These are phyloP conservation scores for Lonicera japonica DNA, from an alignment of 129 eudicot species.

Conservation along the genomic window DNA sequence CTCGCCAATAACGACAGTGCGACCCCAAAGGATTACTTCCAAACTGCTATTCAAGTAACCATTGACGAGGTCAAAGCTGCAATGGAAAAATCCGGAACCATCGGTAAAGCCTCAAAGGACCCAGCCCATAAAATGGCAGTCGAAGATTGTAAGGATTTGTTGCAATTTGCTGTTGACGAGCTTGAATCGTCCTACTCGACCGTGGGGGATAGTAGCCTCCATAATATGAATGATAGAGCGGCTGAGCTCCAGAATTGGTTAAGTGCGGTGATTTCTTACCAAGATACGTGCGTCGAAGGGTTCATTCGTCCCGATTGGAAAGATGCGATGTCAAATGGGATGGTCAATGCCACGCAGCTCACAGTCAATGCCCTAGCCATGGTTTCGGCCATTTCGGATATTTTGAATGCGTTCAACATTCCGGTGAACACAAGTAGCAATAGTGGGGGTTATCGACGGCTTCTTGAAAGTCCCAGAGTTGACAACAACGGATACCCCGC, in stretches of 20 bases:
- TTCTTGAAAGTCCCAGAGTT: slow-evolving; percentile 1
- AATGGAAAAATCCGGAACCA: slow-evolving; percentile 11
- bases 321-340: slow-evolving; percentile 10
- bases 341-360: slow-evolving; percentile 24
- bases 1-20: slow-evolving; percentile 27
- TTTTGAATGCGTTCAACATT: slow-evolving; percentile 18
- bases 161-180: slow-evolving; percentile 26
- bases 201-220: slow-evolving; percentile 12
- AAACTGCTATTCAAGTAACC: slow-evolving; percentile 20
- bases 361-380: slow-evolving; percentile 34
- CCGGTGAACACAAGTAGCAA: not conserved
- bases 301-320: slow-evolving; percentile 14
- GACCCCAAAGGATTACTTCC: slow-evolving; percentile 28
- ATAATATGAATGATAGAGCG: slow-evolving; percentile 13
- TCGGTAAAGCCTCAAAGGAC: slow-evolving; percentile 20
- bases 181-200: slow-evolving; percentile 25
- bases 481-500: slow-evolving; percentile 19
- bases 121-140: slow-evolving; percentile 24
- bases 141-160: slow-evolving; percentile 31
- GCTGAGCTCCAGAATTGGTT: slow-evolving; percentile 38
- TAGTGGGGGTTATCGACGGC: slow-evolving; percentile 2
- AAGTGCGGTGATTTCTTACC: slow-evolving; percentile 33
- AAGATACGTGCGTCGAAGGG: slow-evolving; percentile 34
- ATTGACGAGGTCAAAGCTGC: slow-evolving; percentile 22
- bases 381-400: slow-evolving; percentile 14